Conservation (phyloP, 2,329 filamentous ascomycete genomes). For the Sarocladiaceae sp. region DNA sequence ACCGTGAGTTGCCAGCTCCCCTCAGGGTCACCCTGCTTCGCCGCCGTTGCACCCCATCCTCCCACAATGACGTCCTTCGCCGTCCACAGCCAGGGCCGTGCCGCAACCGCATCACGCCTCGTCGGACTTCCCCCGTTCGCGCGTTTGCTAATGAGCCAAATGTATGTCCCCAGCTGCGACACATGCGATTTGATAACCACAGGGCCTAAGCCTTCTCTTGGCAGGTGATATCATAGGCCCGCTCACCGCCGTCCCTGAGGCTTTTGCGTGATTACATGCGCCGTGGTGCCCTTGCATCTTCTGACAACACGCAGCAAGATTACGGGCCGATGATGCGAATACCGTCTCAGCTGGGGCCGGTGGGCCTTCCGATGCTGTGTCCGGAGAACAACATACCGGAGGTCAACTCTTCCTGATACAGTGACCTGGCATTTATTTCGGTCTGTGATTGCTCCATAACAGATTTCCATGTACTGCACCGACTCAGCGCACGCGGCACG, state of each 20-base stretch:
- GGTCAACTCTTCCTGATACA: too few species aligned
- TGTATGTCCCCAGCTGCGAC: not conserved
- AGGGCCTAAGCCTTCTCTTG: not conserved
- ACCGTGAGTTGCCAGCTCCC: not conserved
- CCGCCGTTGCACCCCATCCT: not conserved
- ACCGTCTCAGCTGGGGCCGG: not conserved
- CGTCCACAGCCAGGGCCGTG: not conserved
- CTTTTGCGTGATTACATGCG: not conserved
- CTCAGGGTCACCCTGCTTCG: not conserved
- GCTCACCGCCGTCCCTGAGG: not conserved
- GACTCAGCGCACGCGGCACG: not conserved
- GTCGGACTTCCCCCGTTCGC: not conserved
- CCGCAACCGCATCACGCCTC: not conserved
- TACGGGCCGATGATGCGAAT: conserved; percentile 6
- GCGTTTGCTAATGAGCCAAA: not conserved
- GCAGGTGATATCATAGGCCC: conserved; percentile 6
- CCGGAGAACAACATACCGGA: too few species aligned
- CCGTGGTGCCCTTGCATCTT: not conserved
- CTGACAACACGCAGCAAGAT: not conserved
- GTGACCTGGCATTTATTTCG: too few species aligned
- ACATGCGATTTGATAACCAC: not conserved
- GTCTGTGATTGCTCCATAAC: too few species aligned
- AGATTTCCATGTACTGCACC: too few species aligned
- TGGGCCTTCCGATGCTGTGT: not conserved
- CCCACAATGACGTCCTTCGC: not conserved